Base-by-base conservation (phyloP, 1,284 basidiomycete species). In the Apiotrichum brassicae region DNA sequence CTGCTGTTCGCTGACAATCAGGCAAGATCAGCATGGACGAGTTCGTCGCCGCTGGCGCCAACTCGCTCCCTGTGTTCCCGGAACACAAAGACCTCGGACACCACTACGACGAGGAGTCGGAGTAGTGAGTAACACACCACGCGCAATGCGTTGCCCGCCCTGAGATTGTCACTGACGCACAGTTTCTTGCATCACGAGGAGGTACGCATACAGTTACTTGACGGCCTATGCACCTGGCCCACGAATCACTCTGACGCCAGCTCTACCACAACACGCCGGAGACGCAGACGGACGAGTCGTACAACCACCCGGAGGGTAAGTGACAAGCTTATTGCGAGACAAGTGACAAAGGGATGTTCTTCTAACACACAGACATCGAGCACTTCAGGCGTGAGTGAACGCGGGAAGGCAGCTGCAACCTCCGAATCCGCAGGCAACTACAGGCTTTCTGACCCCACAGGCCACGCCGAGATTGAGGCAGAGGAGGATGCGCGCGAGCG, bases 221-320 rank as follows among this genome's bases (percentile, higher is more conserved):
- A n/a, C n/a, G n/a, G n/a, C n/a, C n/a, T n/a, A n/a, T n/a, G n/a
- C n/a, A n/a, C n/a, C n/a, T n/a, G n/a, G n/a, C n/a, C n/a, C n/a
- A n/a, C n/a, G n/a, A n/a, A n/a, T n/a, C n/a, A n/a, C n/a, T n/a
- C 25, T 13, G 23, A 14, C 45, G n/a, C 22, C 34, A 95, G 76
- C 76, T 89, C 72, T 95, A 81, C 77, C 94, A 99, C 76, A 86
- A 73, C 50, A 97, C 92, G 20, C 92, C 92, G 0, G 94, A 98
- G 70, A 95, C 93, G 0, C 94, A 98, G 73, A 91, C 88, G 0
- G 93, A 97, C 66, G 90, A 92, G 61, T 80, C 90, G 1, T 98
- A 98, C 75, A 86, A 71, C 53, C 94, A 99, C 71, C 83, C 88
- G 3, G 95, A 95, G 72, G 91, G 93, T 73, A 56, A 84, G 72